These are phyloP conservation scores for Fusarium virguliforme DNA, from an alignment of 2,329 filamentous ascomycete species.

Conservation along the genomic window DNA sequence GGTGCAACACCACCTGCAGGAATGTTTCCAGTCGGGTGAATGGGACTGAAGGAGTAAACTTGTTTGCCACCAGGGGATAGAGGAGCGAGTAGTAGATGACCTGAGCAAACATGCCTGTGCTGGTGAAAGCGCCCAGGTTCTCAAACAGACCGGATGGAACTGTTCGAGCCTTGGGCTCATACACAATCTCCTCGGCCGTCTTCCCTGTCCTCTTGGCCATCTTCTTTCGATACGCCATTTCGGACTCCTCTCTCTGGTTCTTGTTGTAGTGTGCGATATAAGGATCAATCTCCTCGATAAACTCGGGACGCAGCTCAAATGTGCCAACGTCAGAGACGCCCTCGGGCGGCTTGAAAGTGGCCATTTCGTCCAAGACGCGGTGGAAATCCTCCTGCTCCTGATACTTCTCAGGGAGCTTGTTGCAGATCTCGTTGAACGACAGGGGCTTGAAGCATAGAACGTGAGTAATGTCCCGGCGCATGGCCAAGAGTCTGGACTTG, in stretches of 20 bases:
- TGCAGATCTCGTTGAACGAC: constrained; percentile 92
- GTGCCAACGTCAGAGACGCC: constrained; percentile 93
- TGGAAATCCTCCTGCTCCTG: constrained; percentile 93
- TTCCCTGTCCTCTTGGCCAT: constrained; percentile 91
- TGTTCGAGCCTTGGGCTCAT: constrained; percentile 85
- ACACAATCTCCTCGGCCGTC: constrained; percentile 86
- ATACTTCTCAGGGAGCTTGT: constrained; percentile 89
- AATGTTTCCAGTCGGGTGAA: constrained; percentile 90
- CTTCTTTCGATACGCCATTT: constrained; percentile 88
- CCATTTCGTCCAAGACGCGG: constrained; percentile 87
- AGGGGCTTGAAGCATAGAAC: constrained; percentile 96
- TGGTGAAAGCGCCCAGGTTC: constrained; percentile 83
- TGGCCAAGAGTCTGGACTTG: constrained; percentile 76
- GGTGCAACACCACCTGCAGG: constrained; percentile 90
- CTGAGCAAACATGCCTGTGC: constrained; percentile 88
- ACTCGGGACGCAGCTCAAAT: constrained; percentile 91
- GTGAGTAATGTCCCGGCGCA: constrained; percentile 92
- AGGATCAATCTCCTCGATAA: constrained; percentile 90
- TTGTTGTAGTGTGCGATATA: constrained; percentile 97
- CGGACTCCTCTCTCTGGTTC: constrained; percentile 96
- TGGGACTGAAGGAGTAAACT: constrained; percentile 81
- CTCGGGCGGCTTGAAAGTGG: constrained; percentile 90
- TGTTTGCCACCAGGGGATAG: constrained; percentile 81
- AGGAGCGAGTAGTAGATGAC: constrained; percentile 90
- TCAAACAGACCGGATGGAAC: constrained; percentile 85